phyloP scores from a whole-genome alignment of 345 rosid genomes.

The Populus ilicifolia region DNA sequence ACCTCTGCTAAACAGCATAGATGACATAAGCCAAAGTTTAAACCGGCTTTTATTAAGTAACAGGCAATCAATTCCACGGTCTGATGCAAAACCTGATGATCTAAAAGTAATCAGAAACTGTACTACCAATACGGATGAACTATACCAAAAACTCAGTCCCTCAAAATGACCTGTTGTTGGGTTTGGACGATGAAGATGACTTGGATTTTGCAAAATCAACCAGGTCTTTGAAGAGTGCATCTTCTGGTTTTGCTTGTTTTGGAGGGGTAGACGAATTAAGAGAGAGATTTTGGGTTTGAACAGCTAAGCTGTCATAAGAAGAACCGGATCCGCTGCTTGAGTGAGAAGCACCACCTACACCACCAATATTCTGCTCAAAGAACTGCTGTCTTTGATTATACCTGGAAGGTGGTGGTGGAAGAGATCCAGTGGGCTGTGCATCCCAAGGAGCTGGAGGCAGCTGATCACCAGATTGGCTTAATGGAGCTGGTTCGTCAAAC shows the following conservation, averaged over 20 bases:
- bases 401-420: conserved; percentile 78
- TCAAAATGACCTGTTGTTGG: conserved; percentile 65
- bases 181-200: conserved; percentile 66
- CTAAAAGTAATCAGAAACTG: conserved; percentile 25
- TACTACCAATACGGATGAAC: conserved; percentile 32
- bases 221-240: conserved; percentile 82
- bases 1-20: conserved; percentile 14
- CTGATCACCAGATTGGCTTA: conserved; percentile 47
- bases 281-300: conserved; percentile 63
- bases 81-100: conserved; percentile 19
- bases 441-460: conserved; percentile 85
- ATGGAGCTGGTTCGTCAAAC: conserved; percentile 48
- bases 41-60: conserved; percentile 19
- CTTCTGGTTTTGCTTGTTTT: conserved; percentile 70
- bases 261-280: conserved; percentile 47
- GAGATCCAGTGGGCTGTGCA: conserved; percentile 27
- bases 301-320: conserved; percentile 53
- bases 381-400: conserved; percentile 69
- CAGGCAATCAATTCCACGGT: conserved; percentile 19
- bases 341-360: conserved; percentile 24
- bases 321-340: conserved; percentile 51
- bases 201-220: conserved; percentile 86
- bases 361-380: conserved; percentile 37
- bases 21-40: conserved; percentile 19
- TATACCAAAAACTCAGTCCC: conserved; percentile 13